Evolutionary conservation across 1,284 basidiomycete species (phyloP).

Genomic region (Puccinia coronata): DNA sequence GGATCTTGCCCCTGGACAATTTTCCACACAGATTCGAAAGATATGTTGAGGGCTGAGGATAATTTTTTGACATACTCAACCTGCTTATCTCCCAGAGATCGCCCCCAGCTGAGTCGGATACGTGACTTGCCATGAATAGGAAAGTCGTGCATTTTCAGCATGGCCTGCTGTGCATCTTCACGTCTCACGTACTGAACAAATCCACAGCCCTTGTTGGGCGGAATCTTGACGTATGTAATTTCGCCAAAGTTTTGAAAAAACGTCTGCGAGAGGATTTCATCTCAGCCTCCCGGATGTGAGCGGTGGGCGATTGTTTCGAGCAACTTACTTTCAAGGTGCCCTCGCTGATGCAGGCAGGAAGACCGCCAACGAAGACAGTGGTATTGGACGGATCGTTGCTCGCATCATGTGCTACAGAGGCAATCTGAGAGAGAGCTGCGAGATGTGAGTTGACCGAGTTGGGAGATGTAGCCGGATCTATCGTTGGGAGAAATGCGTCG

Average conservation of each 20-base stretch:
- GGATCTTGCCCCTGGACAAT: conserved; percentile 46
- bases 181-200: conserved; percentile 93
- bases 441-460: conserved; percentile 68
- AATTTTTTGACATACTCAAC: conserved; percentile 47
- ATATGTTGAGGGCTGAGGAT: conserved; percentile 19
- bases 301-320: neutral
- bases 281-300: neutral
- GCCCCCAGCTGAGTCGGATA: conserved; percentile 87
- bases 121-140: conserved; percentile 80
- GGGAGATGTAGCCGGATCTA: conserved; percentile 27
- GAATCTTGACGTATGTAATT: conserved; percentile 93
- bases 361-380: conserved; percentile 85
- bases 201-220: conserved; percentile 89
- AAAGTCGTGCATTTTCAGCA: conserved; percentile 94
- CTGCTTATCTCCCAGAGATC: conserved; percentile 60
- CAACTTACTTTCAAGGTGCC: conserved; percentile 70
- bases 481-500: neutral
- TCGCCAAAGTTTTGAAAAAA: conserved; percentile 88
- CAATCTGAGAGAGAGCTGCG: conserved; percentile 71
- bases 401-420: conserved; percentile 36
- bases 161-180: conserved; percentile 84
- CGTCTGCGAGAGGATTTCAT: conserved; percentile 55
- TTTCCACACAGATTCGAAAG: conserved; percentile 48
- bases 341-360: conserved; percentile 80
- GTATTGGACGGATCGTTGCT: conserved; percentile 82